Base-by-base conservation (phyloP, 2,329 filamentous ascomycete genomes). In the Monosporascus ibericus region DNA sequence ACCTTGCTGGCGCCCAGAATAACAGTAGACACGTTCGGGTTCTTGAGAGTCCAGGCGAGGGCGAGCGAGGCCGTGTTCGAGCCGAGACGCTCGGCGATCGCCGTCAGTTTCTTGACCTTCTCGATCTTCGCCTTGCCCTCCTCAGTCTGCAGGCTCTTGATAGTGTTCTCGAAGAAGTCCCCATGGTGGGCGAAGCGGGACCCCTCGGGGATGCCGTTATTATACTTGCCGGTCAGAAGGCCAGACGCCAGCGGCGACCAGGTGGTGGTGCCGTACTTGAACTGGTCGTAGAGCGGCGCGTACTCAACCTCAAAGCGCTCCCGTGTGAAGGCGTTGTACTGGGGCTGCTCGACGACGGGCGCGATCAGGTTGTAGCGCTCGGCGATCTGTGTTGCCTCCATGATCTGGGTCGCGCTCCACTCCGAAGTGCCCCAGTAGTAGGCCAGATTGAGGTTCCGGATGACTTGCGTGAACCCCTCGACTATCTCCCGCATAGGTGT, bases 391-490 rank as follows among this genome's bases (percentile, higher is more conserved):
- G 73, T 77, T 42, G 82, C 82, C 66, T 84, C 79, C 55, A 73
- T 74, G 65, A 85, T 84, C 68, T 85, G 79, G 30, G 69, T 67
- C 6, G 81, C 79, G 46, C 68, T 74, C 81, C 81, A 85, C 64
- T 85, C 81, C 0, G 74, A 78, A 0, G 82, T 85, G 46, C 82
- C 80, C 80, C 80, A 84, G 70, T 85, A 84, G 68, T 84, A 82
- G 22, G 80, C 80, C 38, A 82, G 65, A 68, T 82, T 82, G 54
- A 82, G 73, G 63, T 79, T 78, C 60, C 65, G 68, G 59, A 72
- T 80, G 56, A 69, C 68, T 64, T 72, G 72, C 60, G 67, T 76
- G 67, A 72, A 77, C 55, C 67, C 75, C 58, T 74, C 76, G 50
- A 86, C 82, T 40, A 82, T 80, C 68, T 86, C 82, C 66, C 80